phyloP scores from a whole-genome alignment of 1,139 yeast species.

The Yamadazyma trypodendri region DNA sequence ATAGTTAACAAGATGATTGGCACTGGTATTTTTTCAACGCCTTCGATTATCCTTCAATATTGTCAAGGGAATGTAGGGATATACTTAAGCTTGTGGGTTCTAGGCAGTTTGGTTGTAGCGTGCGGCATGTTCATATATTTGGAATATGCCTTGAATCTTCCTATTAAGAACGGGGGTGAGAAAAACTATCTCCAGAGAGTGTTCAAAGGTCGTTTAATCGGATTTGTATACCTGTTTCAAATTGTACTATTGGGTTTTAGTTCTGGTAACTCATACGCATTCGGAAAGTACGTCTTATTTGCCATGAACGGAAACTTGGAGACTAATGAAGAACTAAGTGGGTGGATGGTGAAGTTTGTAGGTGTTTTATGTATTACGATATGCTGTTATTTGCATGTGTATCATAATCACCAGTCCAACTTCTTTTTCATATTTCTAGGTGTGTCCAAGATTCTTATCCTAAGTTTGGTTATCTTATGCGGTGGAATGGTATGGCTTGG shows the following conservation, averaged over 20 bases:
- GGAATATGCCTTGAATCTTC: conserved; percentile 48
- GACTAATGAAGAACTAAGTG: conserved; percentile 19
- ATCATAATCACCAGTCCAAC: conserved; percentile 42
- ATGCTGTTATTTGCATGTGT: conserved; percentile 39
- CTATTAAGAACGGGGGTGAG: conserved; percentile 50
- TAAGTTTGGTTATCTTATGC: conserved; percentile 37
- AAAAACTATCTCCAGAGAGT: conserved; percentile 49
- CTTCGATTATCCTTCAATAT: conserved; percentile 45
- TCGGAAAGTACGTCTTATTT: conserved; percentile 47
- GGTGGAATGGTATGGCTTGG: conserved; percentile 33
- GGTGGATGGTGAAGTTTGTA: conserved; percentile 33
- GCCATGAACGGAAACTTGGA: conserved; percentile 28
- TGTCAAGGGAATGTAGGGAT: conserved; percentile 44
- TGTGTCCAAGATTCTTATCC: conserved; percentile 38
- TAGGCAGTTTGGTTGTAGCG: conserved; percentile 47
- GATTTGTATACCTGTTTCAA: conserved; percentile 47
- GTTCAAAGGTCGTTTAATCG: conserved; percentile 35
- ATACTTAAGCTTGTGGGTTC: conserved; percentile 38
- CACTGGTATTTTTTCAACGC: conserved; percentile 52
- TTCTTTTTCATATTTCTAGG: conserved; percentile 45
- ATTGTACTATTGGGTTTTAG: conserved; percentile 50
- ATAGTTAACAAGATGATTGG: conserved; percentile 54
- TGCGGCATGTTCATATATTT: conserved; percentile 48
- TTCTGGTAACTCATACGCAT: conserved; percentile 52
- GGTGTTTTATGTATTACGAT: conserved; percentile 46